Base-by-base conservation (phyloP, 2,329 filamentous ascomycete genomes). In the Colletotrichum sp. region DNA sequence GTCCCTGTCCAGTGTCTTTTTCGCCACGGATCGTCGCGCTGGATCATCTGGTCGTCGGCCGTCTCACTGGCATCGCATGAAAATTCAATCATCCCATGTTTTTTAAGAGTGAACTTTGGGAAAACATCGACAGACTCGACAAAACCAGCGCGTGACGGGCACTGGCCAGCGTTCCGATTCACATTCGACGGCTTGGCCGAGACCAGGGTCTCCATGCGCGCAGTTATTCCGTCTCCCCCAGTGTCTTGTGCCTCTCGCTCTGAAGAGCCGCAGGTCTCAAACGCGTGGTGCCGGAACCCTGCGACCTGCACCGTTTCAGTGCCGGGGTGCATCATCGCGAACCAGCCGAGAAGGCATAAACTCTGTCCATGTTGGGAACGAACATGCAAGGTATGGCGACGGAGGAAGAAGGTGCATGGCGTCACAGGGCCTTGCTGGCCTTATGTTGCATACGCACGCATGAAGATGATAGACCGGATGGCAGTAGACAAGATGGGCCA, bases 291-390 rank as follows among this genome's bases (percentile, higher is more conserved):
- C 81, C 77, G 79, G 80, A 79, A 79, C 79, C 76, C 78, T 82
- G 81, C 79, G 79, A 82, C 81, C 78, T 77, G 63, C 71, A 68
- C 75, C 71, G 82, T 83, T 83, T 83, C 82, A 82, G 75, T 62
- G 64, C 72, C 61, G 68, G 74, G 66, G 62, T 61, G 24, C 66
- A 38, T 72, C 69, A 74, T 65, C 55, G 43, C 55, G 26, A 69
- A 48, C 55, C 38, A 56, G 55, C 34, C 66, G 62, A 62, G 28
- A 38, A 64, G 74, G 72, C 74, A 72, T 75, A 68, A 73, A 67
- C 24, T 66, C 63, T 68, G 71, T 70, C 62, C 74, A 74, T 75
- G 71, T 76, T 76, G 70, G 64, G 61, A 69, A 65, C 55, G 62
- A 65, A 69, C 69, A 59, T 69, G 61, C 75, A 76, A 76, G 75